Evolutionary conservation across 2,329 filamentous ascomycete species (phyloP).

Genomic region (Xylariales sp.): DNA sequence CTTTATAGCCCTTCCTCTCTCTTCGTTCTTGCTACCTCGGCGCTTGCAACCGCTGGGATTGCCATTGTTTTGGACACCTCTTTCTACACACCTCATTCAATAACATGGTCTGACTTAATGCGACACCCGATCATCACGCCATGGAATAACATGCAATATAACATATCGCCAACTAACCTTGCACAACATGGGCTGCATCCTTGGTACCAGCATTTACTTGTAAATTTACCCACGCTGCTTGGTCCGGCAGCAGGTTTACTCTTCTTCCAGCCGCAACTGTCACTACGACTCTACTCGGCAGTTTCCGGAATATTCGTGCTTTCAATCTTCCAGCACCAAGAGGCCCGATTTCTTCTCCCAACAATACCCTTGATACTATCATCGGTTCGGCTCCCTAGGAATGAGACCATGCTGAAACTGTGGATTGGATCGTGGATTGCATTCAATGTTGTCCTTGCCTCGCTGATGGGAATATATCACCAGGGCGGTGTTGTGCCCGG

Average conservation of each 20-base stretch:
- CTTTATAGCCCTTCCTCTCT: slow-evolving; percentile 53
- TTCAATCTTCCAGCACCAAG: slow-evolving; percentile 74
- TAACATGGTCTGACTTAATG: slow-evolving; percentile 62
- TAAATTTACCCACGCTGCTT: slow-evolving; percentile 67
- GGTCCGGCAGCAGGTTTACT: slow-evolving; percentile 64
- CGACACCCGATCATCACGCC: slow-evolving; percentile 67
- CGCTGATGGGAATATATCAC: slow-evolving; percentile 77
- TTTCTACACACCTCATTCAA: slow-evolving; percentile 66
- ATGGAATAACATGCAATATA: slow-evolving; percentile 74
- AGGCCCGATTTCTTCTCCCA: slow-evolving; percentile 73
- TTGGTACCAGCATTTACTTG: slow-evolving; percentile 70
- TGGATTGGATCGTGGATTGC: slow-evolving; percentile 62
- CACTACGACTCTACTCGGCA: slow-evolving; percentile 66
- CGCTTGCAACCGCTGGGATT: slow-evolving; percentile 61
- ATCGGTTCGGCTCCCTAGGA: slow-evolving; percentile 63
- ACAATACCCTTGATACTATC: slow-evolving; percentile 74
- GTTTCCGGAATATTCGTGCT: slow-evolving; percentile 67
- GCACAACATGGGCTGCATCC: slow-evolving; percentile 74
- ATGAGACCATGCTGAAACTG: slow-evolving; percentile 38
- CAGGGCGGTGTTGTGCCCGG: slow-evolving; percentile 74
- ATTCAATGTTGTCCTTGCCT: slow-evolving; percentile 65
- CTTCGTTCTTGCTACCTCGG: slow-evolving; percentile 59
- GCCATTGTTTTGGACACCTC: slow-evolving; percentile 81
- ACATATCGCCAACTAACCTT: slow-evolving; percentile 65
- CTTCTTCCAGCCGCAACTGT: slow-evolving; percentile 52